These are phyloP conservation scores for Niebla homalea DNA, from an alignment of 495 filamentous ascomycete species.

Conservation along the genomic window DNA sequence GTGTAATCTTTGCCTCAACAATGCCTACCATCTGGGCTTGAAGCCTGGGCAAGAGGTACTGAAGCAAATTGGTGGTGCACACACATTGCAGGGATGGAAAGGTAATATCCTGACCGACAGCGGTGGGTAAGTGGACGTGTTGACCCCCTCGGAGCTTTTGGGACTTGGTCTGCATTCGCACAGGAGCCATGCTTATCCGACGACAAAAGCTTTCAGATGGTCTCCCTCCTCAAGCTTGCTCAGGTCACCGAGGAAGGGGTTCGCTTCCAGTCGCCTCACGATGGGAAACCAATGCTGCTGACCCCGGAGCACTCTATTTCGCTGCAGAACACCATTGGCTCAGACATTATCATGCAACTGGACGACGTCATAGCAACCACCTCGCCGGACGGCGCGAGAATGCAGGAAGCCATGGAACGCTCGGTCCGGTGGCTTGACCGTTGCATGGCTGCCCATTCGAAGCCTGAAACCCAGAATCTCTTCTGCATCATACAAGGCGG, in stretches of 20 bases:
- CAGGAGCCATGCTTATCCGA: not conserved
- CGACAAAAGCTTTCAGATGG: constrained; percentile 81
- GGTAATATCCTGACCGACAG: constrained; percentile 95
- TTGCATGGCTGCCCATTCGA: constrained; percentile 82
- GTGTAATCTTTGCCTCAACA: constrained; percentile 87
- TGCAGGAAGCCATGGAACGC: constrained; percentile 89
- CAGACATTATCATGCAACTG: constrained; percentile 98
- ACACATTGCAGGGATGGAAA: constrained; percentile 88
- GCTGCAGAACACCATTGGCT: constrained; percentile 92
- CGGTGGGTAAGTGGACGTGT: constrained; percentile 60
- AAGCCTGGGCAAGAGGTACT: constrained; percentile 86
- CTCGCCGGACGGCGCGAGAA: constrained; percentile 70
- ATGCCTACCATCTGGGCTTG: constrained; percentile 91
- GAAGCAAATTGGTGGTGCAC: constrained; percentile 77
- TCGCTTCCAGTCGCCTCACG: constrained; percentile 84
- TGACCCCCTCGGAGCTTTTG: not conserved
- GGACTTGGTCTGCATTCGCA: not conserved
- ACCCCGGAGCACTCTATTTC: constrained; percentile 96
- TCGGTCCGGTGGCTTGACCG: constrained; percentile 98
- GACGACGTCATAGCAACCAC: constrained; percentile 96
- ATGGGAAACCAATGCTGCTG: constrained; percentile 91
- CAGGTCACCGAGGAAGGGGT: constrained; percentile 93
- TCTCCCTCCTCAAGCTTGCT: constrained; percentile 85
- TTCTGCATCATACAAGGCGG: constrained; percentile 99
- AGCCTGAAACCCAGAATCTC: constrained; percentile 77